Conservation (phyloP, 2,329 filamentous ascomycete genomes). For the Colletotrichum limetticola region DNA sequence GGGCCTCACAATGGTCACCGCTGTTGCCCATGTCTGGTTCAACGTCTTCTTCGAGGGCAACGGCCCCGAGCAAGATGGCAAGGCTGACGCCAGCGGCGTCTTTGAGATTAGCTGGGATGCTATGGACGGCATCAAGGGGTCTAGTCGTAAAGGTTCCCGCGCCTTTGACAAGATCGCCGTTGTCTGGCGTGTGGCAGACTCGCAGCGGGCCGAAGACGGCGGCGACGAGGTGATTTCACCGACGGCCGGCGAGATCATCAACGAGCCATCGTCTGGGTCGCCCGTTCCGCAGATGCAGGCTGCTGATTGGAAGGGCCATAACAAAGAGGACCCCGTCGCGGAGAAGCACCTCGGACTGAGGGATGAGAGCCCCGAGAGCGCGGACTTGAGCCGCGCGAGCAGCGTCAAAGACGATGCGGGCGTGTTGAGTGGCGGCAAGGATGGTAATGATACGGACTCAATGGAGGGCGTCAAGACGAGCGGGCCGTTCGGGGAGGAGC, state of each 20-base stretch:
- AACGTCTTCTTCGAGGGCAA: slow-evolving; percentile 92
- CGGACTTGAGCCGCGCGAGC: slow-evolving; percentile 76
- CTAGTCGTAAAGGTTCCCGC: slow-evolving; percentile 80
- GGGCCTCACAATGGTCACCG: slow-evolving; percentile 89
- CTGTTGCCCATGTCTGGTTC: slow-evolving; percentile 96
- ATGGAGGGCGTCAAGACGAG: slow-evolving; percentile 49
- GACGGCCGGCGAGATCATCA: slow-evolving; percentile 50
- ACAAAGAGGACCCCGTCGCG: slow-evolving; percentile 56
- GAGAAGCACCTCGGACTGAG: slow-evolving; percentile 77
- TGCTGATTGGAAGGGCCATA: slow-evolving; percentile 79
- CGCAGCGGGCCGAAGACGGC: slow-evolving; percentile 25
- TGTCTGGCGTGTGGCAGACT: slow-evolving; percentile 74
- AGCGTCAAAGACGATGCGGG: slow-evolving; percentile 66
- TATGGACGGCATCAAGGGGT: slow-evolving; percentile 96
- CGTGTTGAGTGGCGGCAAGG: slow-evolving; percentile 3
- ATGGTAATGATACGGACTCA: slow-evolving; percentile 37
- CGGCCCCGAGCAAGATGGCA: slow-evolving; percentile 74
- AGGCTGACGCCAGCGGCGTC: slow-evolving; percentile 73
- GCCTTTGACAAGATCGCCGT: slow-evolving; percentile 86
- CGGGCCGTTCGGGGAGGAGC: slow-evolving; percentile 48
- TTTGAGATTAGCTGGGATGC: slow-evolving; percentile 70
- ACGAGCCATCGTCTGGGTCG: slow-evolving; percentile 73
- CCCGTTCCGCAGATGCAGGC: slow-evolving; percentile 76
- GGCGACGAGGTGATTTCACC: slow-evolving; percentile 39
- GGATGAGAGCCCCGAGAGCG: slow-evolving; percentile 72